A percentile compares a stretch with the other conserved stretches of the same genome.
Evolutionary conservation across 2,329 filamentous ascomycete genomes (phyloP).

Genomic region (Pestalotiopsis sp.): DNA sequence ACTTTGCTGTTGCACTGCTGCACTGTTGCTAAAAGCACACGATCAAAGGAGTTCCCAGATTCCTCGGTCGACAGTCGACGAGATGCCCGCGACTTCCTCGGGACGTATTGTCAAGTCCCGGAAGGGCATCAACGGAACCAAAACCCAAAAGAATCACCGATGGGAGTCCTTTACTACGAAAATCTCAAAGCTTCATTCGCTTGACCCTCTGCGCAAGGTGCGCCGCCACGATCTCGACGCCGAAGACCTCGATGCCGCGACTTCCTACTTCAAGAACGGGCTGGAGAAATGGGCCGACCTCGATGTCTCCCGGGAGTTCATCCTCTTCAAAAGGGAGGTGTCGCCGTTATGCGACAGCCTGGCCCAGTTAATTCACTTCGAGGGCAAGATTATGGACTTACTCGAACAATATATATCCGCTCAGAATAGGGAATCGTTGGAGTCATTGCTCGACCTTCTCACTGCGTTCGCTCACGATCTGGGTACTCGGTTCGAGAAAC

Average conservation of each 20-base stretch:
- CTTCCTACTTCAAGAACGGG: conserved; percentile 85
- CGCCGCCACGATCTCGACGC: conserved; percentile 82
- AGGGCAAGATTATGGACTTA: conserved; percentile 79
- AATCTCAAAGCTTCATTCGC: conserved; percentile 82
- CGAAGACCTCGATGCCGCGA: conserved; percentile 72
- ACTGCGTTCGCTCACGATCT: conserved; percentile 95
- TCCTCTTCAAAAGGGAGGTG: conserved; percentile 74
- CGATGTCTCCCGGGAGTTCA: conserved; percentile 83
- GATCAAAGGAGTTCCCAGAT: not conserved
- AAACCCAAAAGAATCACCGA: conserved; percentile 79
- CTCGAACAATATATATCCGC: conserved; percentile 76
- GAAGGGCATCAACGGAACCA: conserved; percentile 71
- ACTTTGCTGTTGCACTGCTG: not conserved
- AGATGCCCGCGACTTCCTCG: conserved; percentile 63
- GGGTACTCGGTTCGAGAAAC: conserved; percentile 82
- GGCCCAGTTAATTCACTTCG: conserved; percentile 88
- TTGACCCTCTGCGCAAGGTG: conserved; percentile 90
- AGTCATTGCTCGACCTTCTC: conserved; percentile 84
- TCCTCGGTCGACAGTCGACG: conserved; percentile 25
- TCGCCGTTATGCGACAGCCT: conserved; percentile 84
- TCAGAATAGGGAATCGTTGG: conserved; percentile 77
- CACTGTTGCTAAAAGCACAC: conserved; percentile 1
- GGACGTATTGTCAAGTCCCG: conserved; percentile 70
- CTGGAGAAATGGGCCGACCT: conserved; percentile 89
- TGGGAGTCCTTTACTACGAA: conserved; percentile 92